Evolutionary conservation across 2,329 filamentous ascomycete species (phyloP).

Genomic region (Alternaria gaisen): DNA sequence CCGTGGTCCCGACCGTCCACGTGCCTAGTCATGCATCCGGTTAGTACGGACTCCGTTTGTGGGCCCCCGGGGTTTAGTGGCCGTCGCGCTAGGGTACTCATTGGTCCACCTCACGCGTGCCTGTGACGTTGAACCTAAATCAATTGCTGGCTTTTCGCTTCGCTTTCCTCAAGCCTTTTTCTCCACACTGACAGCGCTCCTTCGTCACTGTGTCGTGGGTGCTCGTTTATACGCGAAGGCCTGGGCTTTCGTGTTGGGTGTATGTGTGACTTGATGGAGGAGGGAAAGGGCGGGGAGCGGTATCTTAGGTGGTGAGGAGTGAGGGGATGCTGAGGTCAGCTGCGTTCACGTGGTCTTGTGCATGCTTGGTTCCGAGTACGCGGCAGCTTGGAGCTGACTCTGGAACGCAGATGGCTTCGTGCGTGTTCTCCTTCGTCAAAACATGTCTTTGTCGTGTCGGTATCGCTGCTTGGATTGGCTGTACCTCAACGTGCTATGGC

Average conservation of each 20-base stretch:
- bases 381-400: background rate
- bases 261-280: background rate
- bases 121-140: constrained; percentile 12
- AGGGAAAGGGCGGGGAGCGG: background rate
- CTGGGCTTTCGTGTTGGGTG: background rate
- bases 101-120: constrained; percentile 12
- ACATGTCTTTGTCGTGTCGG: background rate
- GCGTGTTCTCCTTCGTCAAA: background rate
- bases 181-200: background rate
- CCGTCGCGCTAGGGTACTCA: constrained; percentile 5
- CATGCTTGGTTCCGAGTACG: background rate
- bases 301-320: background rate
- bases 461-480: background rate
- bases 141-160: constrained; percentile 1
- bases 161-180: background rate
- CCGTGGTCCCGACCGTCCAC: constrained; percentile 8
- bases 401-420: background rate
- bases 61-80: constrained; percentile 1
- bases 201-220: constrained; percentile 1
- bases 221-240: background rate
- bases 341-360: background rate
- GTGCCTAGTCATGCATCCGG: constrained; percentile 2
- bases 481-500: background rate
- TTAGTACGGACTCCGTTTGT: constrained; percentile 1
- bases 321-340: constrained; percentile 4